Percentiles rank a stretch among this genome's conserved stretches.
Evolutionary conservation across 2,329 filamentous ascomycete species (phyloP).

Genomic region (Colletotrichum chlorophyti): DNA sequence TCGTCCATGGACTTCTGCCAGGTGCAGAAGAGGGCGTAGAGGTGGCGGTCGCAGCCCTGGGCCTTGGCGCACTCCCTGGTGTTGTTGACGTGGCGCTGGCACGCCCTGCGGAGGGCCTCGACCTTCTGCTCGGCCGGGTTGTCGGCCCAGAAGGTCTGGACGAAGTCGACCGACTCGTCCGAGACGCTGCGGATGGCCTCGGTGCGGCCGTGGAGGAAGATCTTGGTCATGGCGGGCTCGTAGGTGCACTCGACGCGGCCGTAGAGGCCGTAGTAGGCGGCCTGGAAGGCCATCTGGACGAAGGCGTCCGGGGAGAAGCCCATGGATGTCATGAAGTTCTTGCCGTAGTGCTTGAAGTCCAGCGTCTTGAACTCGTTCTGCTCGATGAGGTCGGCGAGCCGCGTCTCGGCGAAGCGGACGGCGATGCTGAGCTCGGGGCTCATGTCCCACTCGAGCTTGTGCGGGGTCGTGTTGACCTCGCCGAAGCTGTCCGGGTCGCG

Average conservation of each 20-base stretch:
- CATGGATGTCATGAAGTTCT: conserved; percentile 97
- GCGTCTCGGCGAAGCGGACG: conserved; percentile 92
- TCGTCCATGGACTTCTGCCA: conserved; percentile 92
- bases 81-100: conserved; percentile 78
- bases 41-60: conserved; percentile 87
- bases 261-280: conserved; percentile 96
- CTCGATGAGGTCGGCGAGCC: conserved; percentile 90
- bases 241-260: conserved; percentile 94
- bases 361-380: conserved; percentile 96
- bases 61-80: conserved; percentile 90
- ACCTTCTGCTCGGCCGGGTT: conserved; percentile 84
- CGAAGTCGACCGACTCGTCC: conserved; percentile 82
- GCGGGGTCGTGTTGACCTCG: conserved; percentile 90
- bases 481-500: conserved; percentile 90
- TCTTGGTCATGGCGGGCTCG: conserved; percentile 98
- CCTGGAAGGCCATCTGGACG: conserved; percentile 98
- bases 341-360: conserved; percentile 88
- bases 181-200: conserved; percentile 92
- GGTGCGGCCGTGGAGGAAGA: conserved; percentile 90
- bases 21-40: conserved; percentile 92
- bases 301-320: conserved; percentile 97
- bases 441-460: conserved; percentile 99
- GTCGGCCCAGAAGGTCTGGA: conserved; percentile 94
- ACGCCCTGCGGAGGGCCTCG: conserved; percentile 82
- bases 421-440: conserved; percentile 88